Conservation (phyloP, 2,329 filamentous ascomycete genomes). For the Didymella pinodella region DNA sequence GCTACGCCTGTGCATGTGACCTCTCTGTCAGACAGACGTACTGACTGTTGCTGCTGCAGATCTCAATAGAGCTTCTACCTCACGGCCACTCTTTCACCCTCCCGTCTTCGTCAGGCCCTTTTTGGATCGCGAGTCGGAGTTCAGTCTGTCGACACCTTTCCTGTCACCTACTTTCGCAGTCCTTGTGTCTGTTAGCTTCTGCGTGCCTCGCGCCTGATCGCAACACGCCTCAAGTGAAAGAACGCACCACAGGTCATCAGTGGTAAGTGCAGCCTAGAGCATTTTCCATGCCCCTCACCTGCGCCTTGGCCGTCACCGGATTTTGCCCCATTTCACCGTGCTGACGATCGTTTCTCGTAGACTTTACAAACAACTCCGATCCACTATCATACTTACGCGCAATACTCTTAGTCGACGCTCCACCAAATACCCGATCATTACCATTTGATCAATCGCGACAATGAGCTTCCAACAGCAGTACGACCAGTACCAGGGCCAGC, state of each 20-base stretch:
- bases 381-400: conserved; percentile 44
- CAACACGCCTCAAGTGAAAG: conserved; percentile 29
- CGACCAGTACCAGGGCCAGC: conserved; percentile 69
- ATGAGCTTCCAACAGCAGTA: conserved; percentile 74
- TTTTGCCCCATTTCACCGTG: conserved; percentile 33
- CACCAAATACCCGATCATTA: conserved; percentile 26
- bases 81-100: conserved; percentile 46
- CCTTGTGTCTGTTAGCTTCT: conserved; percentile 34
- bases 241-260: conserved; percentile 24
- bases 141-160: conserved; percentile 43
- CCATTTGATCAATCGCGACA: conserved; percentile 41
- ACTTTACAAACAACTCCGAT: conserved; percentile 34
- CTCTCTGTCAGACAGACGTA: conserved; percentile 41
- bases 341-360: conserved; percentile 39
- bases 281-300: conserved; percentile 17
- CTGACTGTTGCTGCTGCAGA: conserved; percentile 29
- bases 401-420: conserved; percentile 32
- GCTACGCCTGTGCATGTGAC: conserved; percentile 38
- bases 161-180: conserved; percentile 36
- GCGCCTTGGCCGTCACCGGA: conserved; percentile 12
- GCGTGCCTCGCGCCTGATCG: conserved; percentile 28
- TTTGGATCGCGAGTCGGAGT: conserved; percentile 43
- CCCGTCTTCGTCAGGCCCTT: conserved; percentile 24
- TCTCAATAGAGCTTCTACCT: conserved; percentile 27
- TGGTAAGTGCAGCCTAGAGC: conserved; percentile 42